Evolutionary conservation across 331 rosid species (phyloP), one percentile per base, ranked within the genome.

Genomic region (Phaseolus coccineus): DNA sequence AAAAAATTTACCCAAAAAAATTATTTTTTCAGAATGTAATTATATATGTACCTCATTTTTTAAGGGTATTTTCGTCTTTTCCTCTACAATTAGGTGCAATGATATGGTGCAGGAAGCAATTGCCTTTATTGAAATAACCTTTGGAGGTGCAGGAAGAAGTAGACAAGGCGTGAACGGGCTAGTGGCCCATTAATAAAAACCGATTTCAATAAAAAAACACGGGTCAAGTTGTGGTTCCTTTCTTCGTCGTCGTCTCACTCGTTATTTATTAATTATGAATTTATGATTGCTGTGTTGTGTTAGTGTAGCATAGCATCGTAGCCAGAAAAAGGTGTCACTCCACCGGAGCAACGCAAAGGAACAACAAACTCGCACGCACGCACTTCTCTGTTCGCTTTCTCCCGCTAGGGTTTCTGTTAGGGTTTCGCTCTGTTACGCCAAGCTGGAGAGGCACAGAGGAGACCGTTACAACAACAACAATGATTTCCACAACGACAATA

Each of bases 391-490:
- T 2, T 13, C 72, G 51, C 55, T 31, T 47, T 14, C 67, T 19
- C 3, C 25, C 33, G 35, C 37, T 50, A 84, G 73, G 80, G 55
- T 73, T 76, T 74, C 48, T 46, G 39, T 70, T 84, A 87, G 87
- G 90, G 91, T 75, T 89, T 84, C 68, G 7, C 61, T 47, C 71
- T 63, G 71, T 31, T 71, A 42, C 35, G 91, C 82, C 86, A 91
- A 92, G 88, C 98, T 92, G 97, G 98, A 94, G 83, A 94, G 90
- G 80, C 92, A 87, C 89, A 85, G 96, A 86, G 96, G 84, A 77
- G 95, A 88, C 77, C 98, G 98, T 85, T 89, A 89, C 52, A 64
- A 47, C 82, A 76, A 63, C 82, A 76, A 62, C 85, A 11, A 76
- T 73, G 68, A 79, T 71, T 82, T 87, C 73, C 79, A 81, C 61